These are phyloP conservation scores for Pholiota conissans DNA, from an alignment of 768 basidiomycete genomes.

Conservation along the genomic window DNA sequence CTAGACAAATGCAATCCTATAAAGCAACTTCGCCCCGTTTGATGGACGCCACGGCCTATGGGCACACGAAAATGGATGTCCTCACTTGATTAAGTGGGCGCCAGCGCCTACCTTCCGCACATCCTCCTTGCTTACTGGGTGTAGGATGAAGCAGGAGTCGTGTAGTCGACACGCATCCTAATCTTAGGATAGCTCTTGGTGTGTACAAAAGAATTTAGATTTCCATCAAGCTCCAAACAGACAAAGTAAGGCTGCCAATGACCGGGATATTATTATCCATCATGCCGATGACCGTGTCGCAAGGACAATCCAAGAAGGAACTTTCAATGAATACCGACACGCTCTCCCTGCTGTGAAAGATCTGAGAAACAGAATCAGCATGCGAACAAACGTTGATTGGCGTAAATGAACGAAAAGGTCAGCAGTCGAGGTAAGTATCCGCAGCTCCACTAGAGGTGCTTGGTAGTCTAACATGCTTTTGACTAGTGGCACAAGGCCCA, in stretches of 20 bases:
- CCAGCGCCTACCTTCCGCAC: not conserved
- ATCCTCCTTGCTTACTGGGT: not conserved
- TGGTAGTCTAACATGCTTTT: conserved; percentile 57
- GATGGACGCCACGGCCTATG: too few species aligned
- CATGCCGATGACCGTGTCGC: not conserved
- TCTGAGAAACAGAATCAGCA: conserved; percentile 18
- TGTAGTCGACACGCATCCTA: not conserved
- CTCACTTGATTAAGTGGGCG: not conserved
- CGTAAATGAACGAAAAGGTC: conserved; percentile 12
- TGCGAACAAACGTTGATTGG: conserved; percentile 6
- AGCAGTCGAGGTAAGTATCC: conserved; percentile 39
- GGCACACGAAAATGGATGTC: too few species aligned
- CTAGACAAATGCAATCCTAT: not conserved
- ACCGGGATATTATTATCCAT: not conserved
- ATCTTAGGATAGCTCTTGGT: not conserved
- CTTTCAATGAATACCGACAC: not conserved
- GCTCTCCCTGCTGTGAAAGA: not conserved
- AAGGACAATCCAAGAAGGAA: conserved; percentile 5
- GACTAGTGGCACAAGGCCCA: conserved; percentile 40
- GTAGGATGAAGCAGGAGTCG: not conserved
- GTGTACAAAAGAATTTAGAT: not conserved
- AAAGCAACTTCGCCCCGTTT: too few species aligned
- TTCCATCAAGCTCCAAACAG: not conserved
- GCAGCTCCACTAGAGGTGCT: conserved; percentile 39
- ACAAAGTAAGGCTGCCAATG: not conserved